Evolutionary conservation across 73 alveolate genomes (phyloP), one percentile per base, ranked within the genome.

Genomic region (Tetrahymena borealis): DNA sequence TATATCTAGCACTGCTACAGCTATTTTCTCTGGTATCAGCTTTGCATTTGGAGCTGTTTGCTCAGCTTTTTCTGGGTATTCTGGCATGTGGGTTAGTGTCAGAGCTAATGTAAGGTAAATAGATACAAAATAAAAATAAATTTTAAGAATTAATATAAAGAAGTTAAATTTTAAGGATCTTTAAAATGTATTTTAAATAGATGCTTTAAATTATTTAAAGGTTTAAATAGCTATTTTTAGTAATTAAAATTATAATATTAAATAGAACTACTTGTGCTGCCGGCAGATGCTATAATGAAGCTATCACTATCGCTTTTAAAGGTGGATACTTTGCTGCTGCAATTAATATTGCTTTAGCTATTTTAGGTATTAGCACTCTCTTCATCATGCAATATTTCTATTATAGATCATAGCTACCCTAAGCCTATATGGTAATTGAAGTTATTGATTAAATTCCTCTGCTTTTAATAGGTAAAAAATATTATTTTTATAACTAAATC

Each of bases 71-170:
- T 93, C 98, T 32, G 99, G 99, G 11, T 97, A 96, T 92, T 96
- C 98, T 33, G 99, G 99, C 11, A 97, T 97, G 90, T 97, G 99
- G 97, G 99, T 97, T 11, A 92, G 97, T n/a, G 97, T 97, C 28
- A 93, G 98, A 94, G 99, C 99, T 10, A 97, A 97, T 92, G 91
- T 96, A 40, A 60, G 85, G 85, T 60, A 60, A 60, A 60, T 60
- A 18, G 28, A 60, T 7, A 24, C 31, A 60, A 18, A n/a, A n/a
- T n/a, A n/a, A n/a, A n/a, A n/a, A n/a, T n/a, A n/a, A n/a, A n/a
- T n/a, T n/a, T n/a, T 60, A 60, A 60, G 28, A 60, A 1, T 6
- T 11, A 15, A 7, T 24, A 15, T 3, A 0, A 2, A 60, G 37
- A 2, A 0, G 85, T n/a, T 60, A 24, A 1, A 10, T 20, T 60